phyloP scores from a whole-genome alignment of 192 early-diverging fungal genomes.

The Piromyces finnis region DNA sequence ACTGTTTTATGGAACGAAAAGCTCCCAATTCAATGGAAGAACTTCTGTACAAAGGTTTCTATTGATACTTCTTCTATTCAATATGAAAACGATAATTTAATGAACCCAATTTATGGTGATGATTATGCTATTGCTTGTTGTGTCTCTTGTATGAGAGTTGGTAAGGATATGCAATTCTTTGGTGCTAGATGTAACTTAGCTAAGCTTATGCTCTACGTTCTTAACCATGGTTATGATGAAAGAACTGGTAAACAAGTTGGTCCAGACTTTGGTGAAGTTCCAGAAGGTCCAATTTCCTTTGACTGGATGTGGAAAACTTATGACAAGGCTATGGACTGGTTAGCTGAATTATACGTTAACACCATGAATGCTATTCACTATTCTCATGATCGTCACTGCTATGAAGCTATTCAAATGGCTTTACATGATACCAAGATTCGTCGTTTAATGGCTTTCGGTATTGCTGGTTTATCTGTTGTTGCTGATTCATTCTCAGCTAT shows the following conservation, averaged over 20 bases:
- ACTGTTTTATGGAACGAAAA: conserved; percentile 4
- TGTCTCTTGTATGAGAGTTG: conserved; percentile 8
- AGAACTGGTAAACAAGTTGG: conserved; percentile 7
- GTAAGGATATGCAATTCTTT: conserved; percentile 12
- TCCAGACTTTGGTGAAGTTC: conserved; percentile 2
- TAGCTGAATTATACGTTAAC: conserved; percentile 7
- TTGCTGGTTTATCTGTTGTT: conserved; percentile 9
- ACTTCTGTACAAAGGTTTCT: conserved; percentile 4
- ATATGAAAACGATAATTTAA: conserved; percentile 7
- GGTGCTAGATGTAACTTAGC: conserved; percentile 8
- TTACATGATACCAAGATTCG: conserved; percentile 9
- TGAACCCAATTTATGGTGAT: conserved; percentile 5
- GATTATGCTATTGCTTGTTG: conserved; percentile 11
- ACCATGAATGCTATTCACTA: conserved; percentile 12
- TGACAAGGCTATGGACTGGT: conserved; percentile 10
- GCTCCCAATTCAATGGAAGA: conserved; percentile 5
- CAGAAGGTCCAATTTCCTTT: conserved; percentile 4
- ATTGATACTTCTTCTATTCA: conserved; percentile 8
- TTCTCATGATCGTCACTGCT: conserved; percentile 7
- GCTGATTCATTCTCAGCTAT: conserved; percentile 7
- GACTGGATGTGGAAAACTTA: conserved; percentile 2
- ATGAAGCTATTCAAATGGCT: conserved; percentile 10
- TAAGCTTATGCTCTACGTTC: conserved; percentile 7
- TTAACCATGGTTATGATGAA: conserved; percentile 5
- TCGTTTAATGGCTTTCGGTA: conserved; percentile 8